These are phyloP conservation scores for Cydonia oblonga DNA, from an alignment of 331 rosid genomes.

Conservation along the genomic window DNA sequence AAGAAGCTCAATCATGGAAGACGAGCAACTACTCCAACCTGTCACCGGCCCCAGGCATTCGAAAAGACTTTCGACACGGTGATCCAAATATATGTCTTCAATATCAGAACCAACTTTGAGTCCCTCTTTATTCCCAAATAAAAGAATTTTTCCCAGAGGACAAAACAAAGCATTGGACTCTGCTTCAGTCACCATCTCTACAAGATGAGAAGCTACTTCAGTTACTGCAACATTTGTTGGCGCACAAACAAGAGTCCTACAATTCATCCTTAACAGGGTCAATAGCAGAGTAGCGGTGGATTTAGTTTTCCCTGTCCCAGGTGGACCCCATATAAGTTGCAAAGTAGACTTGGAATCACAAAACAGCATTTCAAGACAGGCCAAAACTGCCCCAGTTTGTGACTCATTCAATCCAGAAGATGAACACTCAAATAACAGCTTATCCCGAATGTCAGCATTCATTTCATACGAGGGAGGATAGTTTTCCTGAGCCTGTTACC, in stretches of 20 bases:
- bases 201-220: slow-evolving; percentile 39
- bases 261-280: slow-evolving; percentile 30
- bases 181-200: slow-evolving; percentile 24
- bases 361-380: slow-evolving; percentile 33
- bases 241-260: slow-evolving; percentile 49
- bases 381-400: slow-evolving; percentile 42
- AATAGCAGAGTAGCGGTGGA: slow-evolving; percentile 35
- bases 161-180: neutral
- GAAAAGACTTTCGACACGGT: slow-evolving; percentile 23
- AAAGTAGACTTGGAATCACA: slow-evolving; percentile 28
- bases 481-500: slow-evolving; percentile 9
- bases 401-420: slow-evolving; percentile 31
- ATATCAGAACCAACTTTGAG: slow-evolving; percentile 22
- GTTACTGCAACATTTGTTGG: slow-evolving; percentile 61
- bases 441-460: slow-evolving; percentile 9
- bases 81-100: slow-evolving; percentile 20
- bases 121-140: slow-evolving; percentile 43
- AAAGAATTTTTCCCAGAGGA: slow-evolving; percentile 43
- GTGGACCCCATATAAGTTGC: slow-evolving; percentile 71
- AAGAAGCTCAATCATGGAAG: slow-evolving; percentile 43
- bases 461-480: neutral
- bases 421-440: slow-evolving; percentile 9
- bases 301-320: slow-evolving; percentile 65
- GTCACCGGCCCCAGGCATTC: slow-evolving; percentile 33
- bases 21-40: slow-evolving; percentile 49